Evolutionary conservation across 257 asterid genomes (phyloP).

Genomic region (Salvia miltiorrhiza): DNA sequence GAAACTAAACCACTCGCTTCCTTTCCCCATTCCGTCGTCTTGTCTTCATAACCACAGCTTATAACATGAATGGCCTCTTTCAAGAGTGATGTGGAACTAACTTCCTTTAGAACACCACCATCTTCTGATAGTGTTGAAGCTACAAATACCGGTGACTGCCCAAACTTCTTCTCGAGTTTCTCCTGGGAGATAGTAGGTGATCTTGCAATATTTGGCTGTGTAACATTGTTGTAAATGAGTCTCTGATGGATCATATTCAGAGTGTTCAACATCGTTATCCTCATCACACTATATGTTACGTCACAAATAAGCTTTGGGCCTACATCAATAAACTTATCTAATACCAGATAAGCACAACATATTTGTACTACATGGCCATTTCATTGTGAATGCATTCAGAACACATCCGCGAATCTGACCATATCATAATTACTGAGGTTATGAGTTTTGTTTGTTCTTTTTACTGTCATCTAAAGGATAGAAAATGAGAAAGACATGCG

Average conservation of each 20-base stretch:
- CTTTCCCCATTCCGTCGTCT: conserved; percentile 95
- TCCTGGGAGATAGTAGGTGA: conserved; percentile 45
- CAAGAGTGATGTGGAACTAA: conserved; percentile 44
- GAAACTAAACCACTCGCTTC: conserved; percentile 37
- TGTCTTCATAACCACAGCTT: conserved; percentile 87
- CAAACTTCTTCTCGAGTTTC: conserved; percentile 73
- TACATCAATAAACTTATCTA: conserved; percentile 65
- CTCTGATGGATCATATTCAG: conserved; percentile 58
- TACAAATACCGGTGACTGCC: conserved; percentile 77
- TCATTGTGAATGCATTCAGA: conserved; percentile 4
- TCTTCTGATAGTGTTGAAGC: conserved; percentile 62
- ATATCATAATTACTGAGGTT: neutral
- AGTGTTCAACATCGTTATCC: conserved; percentile 65
- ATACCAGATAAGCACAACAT: neutral
- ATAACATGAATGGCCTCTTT: conserved; percentile 87
- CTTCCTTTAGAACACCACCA: conserved; percentile 50
- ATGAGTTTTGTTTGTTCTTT: neutral
- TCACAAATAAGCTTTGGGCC: conserved; percentile 76
- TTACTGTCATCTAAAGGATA: neutral
- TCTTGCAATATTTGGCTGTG: conserved; percentile 35
- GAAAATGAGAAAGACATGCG: neutral
- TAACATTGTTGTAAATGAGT: conserved; percentile 47
- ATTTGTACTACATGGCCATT: neutral
- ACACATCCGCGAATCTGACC: neutral
- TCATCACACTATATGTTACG: conserved; percentile 69